phyloP scores from a whole-genome alignment of 306 rosid genomes.

The Erythrophleum fordii region DNA sequence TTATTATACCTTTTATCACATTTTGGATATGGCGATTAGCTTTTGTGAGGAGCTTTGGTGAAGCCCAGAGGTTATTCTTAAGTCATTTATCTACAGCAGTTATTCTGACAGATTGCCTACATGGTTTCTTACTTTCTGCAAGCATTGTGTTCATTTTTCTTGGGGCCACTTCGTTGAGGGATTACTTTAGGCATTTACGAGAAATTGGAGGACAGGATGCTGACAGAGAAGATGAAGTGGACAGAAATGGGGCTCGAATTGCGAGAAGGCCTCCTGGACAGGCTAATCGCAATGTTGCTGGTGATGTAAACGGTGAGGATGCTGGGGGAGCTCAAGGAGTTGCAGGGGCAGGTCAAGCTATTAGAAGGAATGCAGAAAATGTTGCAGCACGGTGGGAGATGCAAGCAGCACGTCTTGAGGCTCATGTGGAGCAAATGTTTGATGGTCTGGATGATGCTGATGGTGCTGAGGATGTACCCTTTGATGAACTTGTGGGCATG shows the following conservation, averaged over 20 bases:
- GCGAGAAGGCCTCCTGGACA: constrained; percentile 92
- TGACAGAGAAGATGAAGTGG: constrained; percentile 94
- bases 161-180: constrained; percentile 97
- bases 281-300: constrained; percentile 78
- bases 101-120: constrained; percentile 95
- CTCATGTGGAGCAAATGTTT: constrained; percentile 98
- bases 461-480: constrained; percentile 99
- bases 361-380: constrained; percentile 94
- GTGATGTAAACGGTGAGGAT: constrained; percentile 86
- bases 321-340: constrained; percentile 85
- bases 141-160: constrained; percentile 97
- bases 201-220: constrained; percentile 97
- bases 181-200: constrained; percentile 95
- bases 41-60: constrained; percentile 96
- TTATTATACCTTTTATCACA: constrained; percentile 94
- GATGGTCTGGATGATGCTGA: constrained; percentile 98
- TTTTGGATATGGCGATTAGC: constrained; percentile 99
- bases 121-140: constrained; percentile 97
- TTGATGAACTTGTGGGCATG: constrained; percentile 99
- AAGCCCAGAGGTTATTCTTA: constrained; percentile 91
- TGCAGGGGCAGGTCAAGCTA: constrained; percentile 92
- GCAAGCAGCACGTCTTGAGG: constrained; percentile 99
- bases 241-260: constrained; percentile 89
- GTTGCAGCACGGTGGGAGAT: constrained; percentile 99
- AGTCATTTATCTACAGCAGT: constrained; percentile 88